A percentile compares a stretch with the other conserved stretches of the same genome.
These are phyloP conservation scores for Podospora conica DNA, from an alignment of 495 filamentous ascomycete genomes.

Conservation along the genomic window DNA sequence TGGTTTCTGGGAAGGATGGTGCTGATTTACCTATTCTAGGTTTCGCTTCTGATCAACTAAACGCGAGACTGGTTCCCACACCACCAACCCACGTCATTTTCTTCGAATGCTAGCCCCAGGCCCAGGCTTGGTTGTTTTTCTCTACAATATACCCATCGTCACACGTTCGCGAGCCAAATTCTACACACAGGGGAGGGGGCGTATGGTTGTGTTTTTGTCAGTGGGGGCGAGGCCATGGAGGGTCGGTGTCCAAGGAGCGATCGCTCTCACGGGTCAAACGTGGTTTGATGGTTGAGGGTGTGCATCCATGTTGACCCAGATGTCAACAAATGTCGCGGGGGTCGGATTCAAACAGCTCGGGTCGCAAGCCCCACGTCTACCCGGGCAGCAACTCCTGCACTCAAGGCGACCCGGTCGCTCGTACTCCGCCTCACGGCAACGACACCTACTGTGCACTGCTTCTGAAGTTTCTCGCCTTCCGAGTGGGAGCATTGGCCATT, in stretches of 20 bases:
- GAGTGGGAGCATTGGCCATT: neutral
- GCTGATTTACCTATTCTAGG: neutral
- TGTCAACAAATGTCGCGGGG: neutral
- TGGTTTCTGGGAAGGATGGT: neutral
- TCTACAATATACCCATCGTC: neutral
- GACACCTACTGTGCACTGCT: neutral
- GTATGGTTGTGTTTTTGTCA: neutral
- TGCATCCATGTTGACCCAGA: neutral
- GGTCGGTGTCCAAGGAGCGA: neutral
- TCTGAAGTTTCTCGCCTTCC: neutral
- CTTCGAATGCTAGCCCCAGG: neutral
- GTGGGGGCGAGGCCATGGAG: neutral
- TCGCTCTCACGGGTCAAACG: neutral
- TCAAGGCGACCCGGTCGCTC: neutral
- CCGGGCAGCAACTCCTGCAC: neutral
- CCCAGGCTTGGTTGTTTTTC: neutral
- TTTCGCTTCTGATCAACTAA: constrained; percentile 13
- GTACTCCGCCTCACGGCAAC: neutral
- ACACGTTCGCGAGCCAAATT: neutral
- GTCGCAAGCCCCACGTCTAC: neutral
- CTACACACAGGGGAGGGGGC: neutral
- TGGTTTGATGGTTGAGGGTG: neutral
- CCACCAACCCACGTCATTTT: neutral
- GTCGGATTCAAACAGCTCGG: neutral
- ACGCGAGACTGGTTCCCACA: neutral